Evolutionary conservation across 768 basidiomycete genomes (phyloP).

Genomic region (Lyophyllum decastes): DNA sequence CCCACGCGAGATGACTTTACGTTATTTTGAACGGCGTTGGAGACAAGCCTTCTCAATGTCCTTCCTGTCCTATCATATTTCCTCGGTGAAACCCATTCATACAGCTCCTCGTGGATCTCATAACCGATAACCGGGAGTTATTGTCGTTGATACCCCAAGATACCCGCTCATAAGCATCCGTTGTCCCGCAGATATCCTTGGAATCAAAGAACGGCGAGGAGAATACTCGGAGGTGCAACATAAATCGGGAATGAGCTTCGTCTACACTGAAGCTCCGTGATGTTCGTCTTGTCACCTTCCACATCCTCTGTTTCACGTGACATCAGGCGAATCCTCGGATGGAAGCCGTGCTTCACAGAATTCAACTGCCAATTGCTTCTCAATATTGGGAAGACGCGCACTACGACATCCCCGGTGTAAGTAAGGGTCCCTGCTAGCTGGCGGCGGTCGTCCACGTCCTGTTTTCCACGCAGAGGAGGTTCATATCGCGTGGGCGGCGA

Average conservation of each 20-base stretch:
- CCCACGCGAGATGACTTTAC: not conserved
- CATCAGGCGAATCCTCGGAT: conserved; percentile 1
- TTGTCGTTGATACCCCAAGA: not conserved
- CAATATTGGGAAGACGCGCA: not conserved
- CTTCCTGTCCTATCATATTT: conserved; percentile 5
- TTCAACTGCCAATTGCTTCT: not conserved
- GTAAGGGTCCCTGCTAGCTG: not conserved
- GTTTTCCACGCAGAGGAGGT: not conserved
- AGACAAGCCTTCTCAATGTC: not conserved
- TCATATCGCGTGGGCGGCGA: conserved; percentile 9
- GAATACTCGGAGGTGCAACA: conserved; percentile 17
- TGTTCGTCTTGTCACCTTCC: not conserved
- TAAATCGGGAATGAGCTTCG: conserved; percentile 1
- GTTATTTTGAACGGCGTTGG: not conserved
- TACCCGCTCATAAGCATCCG: not conserved
- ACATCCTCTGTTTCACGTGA: not conserved
- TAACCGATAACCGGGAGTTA: not conserved
- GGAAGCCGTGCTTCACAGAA: not conserved
- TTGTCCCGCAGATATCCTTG: not conserved
- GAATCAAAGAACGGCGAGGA: conserved; percentile 7
- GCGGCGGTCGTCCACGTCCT: not conserved
- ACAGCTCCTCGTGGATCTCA: not conserved
- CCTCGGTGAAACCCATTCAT: conserved; percentile 10
- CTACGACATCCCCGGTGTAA: not conserved
- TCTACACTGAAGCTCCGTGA: conserved; percentile 14